Evolutionary conservation across 805 yeast genomes (phyloP).

Genomic region (Saccharomycopsis oosterbeekiorum): DNA sequence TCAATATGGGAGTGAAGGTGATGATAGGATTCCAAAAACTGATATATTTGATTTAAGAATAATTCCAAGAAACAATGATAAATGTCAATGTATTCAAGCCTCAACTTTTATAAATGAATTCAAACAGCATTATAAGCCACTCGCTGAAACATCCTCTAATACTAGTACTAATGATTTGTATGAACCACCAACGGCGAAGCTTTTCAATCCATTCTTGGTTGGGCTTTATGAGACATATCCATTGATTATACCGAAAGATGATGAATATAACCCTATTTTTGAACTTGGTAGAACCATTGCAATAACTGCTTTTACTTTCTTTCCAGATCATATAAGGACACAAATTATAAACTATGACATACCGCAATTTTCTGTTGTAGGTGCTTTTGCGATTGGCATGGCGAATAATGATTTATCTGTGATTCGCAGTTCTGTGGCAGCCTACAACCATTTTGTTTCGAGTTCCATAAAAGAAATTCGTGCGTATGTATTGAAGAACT

Average conservation of each 20-base stretch:
- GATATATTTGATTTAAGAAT: background rate
- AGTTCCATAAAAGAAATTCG: constrained; percentile 25
- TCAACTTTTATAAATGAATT: background rate
- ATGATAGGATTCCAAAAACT: background rate
- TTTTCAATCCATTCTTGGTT: background rate
- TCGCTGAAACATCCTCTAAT: background rate
- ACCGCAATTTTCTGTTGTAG: constrained; percentile 31
- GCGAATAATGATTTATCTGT: constrained; percentile 24
- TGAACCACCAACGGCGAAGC: background rate
- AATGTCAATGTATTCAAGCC: background rate
- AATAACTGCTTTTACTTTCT: constrained; percentile 29
- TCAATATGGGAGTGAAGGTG: background rate
- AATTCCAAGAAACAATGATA: background rate
- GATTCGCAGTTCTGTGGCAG: constrained; percentile 28
- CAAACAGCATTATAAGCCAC: background rate
- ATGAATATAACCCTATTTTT: constrained; percentile 50
- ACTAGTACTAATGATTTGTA: background rate
- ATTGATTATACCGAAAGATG: constrained; percentile 34
- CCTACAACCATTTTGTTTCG: constrained; percentile 35
- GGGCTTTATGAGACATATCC: background rate
- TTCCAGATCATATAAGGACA: constrained; percentile 29
- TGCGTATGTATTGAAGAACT: constrained; percentile 23
- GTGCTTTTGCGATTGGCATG: constrained; percentile 29
- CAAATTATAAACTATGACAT: constrained; percentile 28
- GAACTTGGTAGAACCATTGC: constrained; percentile 50